Percentiles rank a stretch among this genome's conserved stretches.
phyloP scores from a whole-genome alignment of 1,284 basidiomycete genomes.

The Hymenochaete sp. region DNA sequence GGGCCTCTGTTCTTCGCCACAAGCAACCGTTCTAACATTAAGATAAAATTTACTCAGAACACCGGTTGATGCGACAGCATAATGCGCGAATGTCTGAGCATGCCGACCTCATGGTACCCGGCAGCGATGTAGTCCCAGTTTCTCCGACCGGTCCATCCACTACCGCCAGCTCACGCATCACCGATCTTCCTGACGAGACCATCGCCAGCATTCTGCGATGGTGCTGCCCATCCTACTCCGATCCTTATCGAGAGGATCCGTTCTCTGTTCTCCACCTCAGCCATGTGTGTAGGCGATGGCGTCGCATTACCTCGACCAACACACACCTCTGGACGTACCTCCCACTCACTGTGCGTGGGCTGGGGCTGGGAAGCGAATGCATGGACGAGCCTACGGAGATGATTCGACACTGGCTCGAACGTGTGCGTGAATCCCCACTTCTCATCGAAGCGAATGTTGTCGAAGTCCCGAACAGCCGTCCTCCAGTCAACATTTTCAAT shows the following conservation, averaged over 20 bases:
- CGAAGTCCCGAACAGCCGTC: not conserved
- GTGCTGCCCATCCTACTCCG: conserved; percentile 1
- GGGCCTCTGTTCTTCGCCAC: too few relatives aligned
- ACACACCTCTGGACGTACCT: conserved; percentile 7
- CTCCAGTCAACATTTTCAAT: not conserved
- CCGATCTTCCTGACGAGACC: not conserved
- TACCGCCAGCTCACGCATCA: too few relatives aligned
- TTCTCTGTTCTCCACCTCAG: conserved; percentile 2
- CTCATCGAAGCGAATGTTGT: not conserved
- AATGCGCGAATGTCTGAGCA: too few relatives aligned
- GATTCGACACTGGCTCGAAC: not conserved
- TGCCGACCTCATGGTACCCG: too few relatives aligned
- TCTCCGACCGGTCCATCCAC: too few relatives aligned
- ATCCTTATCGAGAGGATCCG: not conserved
- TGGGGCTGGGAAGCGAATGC: not conserved
- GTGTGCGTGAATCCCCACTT: not conserved
- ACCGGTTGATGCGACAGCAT: too few relatives aligned
- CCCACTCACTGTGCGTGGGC: not conserved
- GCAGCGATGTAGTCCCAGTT: too few relatives aligned
- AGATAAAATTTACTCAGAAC: too few relatives aligned
- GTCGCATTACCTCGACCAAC: not conserved
- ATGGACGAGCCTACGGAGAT: not conserved
- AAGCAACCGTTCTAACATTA: too few relatives aligned
- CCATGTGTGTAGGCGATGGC: conserved; percentile 3
- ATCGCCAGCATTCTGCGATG: not conserved